Conservation (phyloP, 129 eudicot genomes). For the Flaveria ramosissima region DNA sequence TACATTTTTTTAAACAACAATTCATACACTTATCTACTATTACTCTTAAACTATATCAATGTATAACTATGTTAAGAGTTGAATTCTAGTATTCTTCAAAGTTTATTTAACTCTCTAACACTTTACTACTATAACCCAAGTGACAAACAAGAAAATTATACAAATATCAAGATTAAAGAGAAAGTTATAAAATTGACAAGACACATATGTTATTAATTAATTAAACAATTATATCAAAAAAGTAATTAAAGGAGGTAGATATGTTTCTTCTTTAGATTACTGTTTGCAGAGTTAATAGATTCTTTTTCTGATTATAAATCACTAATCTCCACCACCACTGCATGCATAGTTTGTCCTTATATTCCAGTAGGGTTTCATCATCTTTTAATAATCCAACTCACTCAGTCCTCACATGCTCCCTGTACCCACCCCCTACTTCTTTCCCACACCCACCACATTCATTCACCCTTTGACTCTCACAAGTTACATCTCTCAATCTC, state of each 20-base stretch:
- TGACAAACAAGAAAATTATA: too few species aligned
- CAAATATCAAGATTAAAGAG: not conserved
- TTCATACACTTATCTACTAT: too few species aligned
- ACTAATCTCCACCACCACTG: slow-evolving; percentile 26
- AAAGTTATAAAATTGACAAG: not conserved
- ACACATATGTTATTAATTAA: not conserved
- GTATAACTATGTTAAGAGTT: too few species aligned
- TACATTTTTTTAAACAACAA: too few species aligned
- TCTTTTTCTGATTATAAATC: slow-evolving; percentile 22
- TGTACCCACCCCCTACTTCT: slow-evolving; percentile 47
- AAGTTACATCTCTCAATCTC: slow-evolving; percentile 5
- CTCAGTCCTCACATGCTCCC: slow-evolving; percentile 83
- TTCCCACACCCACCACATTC: slow-evolving; percentile 31
- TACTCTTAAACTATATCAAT: too few species aligned
- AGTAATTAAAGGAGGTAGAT: not conserved
- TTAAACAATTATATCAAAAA: not conserved
- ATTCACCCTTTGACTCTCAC: slow-evolving; percentile 32
- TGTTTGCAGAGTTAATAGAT: slow-evolving; percentile 32
- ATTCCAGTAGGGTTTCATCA: slow-evolving; percentile 34
- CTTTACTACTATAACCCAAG: too few species aligned
- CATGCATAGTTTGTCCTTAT: slow-evolving; percentile 38
- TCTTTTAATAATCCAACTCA: slow-evolving; percentile 37
- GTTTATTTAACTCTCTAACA: too few species aligned
- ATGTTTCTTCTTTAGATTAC: slow-evolving; percentile 2
- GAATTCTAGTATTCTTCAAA: too few species aligned